These are phyloP conservation scores for Vaccinium macrocarpon DNA, from an alignment of 148 eudicot genomes.

Conservation along the genomic window DNA sequence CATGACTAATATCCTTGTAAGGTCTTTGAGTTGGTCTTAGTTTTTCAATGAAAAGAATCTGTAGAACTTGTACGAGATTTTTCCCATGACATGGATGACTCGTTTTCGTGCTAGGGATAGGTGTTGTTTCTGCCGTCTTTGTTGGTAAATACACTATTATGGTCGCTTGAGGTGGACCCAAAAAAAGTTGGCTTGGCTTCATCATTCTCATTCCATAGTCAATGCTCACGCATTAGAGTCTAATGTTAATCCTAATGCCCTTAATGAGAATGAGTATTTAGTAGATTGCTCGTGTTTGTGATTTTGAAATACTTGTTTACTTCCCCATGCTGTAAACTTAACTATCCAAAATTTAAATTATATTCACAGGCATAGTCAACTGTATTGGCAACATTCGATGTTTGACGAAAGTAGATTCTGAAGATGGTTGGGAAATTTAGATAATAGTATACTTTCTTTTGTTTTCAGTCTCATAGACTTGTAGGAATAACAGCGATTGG, in stretches of 20 bases:
- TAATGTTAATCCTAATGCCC: not conserved
- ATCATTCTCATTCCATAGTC: not conserved
- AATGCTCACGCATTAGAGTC: not conserved
- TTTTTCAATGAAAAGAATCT: not conserved
- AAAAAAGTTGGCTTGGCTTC: not conserved
- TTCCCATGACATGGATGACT: not conserved
- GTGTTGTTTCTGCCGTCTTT: not conserved
- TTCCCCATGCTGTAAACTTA: not conserved
- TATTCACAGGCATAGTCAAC: not conserved
- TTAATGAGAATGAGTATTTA: not conserved
- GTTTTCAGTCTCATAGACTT: not conserved
- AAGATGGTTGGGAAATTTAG: not conserved
- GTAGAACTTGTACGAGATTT: not conserved
- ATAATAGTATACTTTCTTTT: not conserved
- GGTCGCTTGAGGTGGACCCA: not conserved
- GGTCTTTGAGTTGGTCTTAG: not conserved
- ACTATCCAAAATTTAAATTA: not conserved
- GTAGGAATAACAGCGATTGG: not conserved
- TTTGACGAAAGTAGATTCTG: not conserved
- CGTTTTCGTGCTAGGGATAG: not conserved
- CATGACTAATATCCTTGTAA: not conserved
- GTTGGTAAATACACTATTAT: not conserved
- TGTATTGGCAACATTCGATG: not conserved
- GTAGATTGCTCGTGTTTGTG: not conserved
- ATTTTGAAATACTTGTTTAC: not conserved